These are phyloP conservation scores for Lactarius quietus DNA, from an alignment of 768 basidiomycete genomes.

Conservation along the genomic window DNA sequence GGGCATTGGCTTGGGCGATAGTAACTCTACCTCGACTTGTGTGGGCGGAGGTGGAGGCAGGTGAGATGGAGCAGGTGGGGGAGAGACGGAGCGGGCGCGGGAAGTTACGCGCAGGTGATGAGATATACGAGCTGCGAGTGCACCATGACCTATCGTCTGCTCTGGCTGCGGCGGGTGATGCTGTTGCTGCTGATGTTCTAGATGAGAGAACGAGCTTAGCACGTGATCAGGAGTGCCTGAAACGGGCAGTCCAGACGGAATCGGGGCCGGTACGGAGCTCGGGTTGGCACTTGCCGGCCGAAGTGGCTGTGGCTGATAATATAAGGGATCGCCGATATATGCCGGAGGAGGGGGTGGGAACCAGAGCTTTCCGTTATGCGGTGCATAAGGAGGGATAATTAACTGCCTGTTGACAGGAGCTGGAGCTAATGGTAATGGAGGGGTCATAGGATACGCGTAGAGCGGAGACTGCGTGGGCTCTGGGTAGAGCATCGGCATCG, in stretches of 20 bases:
- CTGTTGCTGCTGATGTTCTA: conserved; percentile 4
- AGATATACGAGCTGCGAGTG: conserved; percentile 53
- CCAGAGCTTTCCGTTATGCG: conserved; percentile 33
- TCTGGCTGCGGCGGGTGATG: conserved; percentile 35
- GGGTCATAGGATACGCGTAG: conserved; percentile 35
- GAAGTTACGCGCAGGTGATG: conserved; percentile 56
- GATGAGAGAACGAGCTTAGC: conserved; percentile 35
- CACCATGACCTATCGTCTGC: conserved; percentile 58
- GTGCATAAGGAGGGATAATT: conserved; percentile 29
- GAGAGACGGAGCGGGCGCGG: conserved; percentile 60
- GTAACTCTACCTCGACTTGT: conserved; percentile 30
- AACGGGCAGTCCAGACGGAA: conserved; percentile 38
- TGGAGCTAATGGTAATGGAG: conserved; percentile 34
- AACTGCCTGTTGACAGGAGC: conserved; percentile 33
- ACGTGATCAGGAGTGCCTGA: conserved; percentile 28
- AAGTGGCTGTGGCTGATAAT: conserved; percentile 36
- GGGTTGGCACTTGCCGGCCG: conserved; percentile 51
- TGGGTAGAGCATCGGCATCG: conserved; percentile 11
- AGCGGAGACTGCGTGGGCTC: conserved; percentile 28
- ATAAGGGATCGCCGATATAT: conserved; percentile 26
- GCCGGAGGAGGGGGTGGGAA: conserved; percentile 27
- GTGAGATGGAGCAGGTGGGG: conserved; percentile 51
- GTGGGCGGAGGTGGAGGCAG: conserved; percentile 27
- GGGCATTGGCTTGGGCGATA: conserved; percentile 65
- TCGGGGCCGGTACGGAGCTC: too few species aligned